phyloP scores from a whole-genome alignment of 441 rosid species.

The Eutrema salsugineum region DNA sequence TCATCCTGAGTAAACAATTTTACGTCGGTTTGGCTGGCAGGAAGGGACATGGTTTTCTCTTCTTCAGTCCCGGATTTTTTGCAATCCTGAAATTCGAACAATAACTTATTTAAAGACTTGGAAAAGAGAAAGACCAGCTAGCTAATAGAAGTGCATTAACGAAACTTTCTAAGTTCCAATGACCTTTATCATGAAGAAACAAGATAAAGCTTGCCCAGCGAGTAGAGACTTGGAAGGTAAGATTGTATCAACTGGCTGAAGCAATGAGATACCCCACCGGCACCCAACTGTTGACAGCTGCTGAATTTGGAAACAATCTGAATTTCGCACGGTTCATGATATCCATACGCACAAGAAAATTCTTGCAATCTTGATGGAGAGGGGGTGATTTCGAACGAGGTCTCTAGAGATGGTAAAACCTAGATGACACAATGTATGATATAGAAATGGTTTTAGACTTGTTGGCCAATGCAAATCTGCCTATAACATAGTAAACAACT shows the following conservation, averaged over 20 bases:
- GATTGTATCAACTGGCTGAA: conserved; percentile 65
- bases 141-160: not conserved
- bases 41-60: conserved; percentile 35
- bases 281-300: conserved; percentile 81
- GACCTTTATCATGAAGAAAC: conserved; percentile 89
- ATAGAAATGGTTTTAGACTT: conserved; percentile 13
- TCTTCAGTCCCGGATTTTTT: conserved; percentile 38
- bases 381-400: conserved; percentile 76
- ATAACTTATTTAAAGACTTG: not conserved
- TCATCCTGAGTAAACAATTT: conserved; percentile 47
- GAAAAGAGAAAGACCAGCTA: not conserved
- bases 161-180: conserved; percentile 4
- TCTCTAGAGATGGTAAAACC: conserved; percentile 91
- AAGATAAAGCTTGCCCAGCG: conserved; percentile 83
- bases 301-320: conserved; percentile 66
- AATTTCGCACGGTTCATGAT: conserved; percentile 66
- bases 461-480: conserved; percentile 10
- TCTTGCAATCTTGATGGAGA: conserved; percentile 81
- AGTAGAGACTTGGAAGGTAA: conserved; percentile 61
- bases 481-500: not conserved
- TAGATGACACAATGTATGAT: conserved; percentile 29
- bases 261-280: conserved; percentile 85
- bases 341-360: conserved; percentile 88
- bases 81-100: conserved; percentile 46
- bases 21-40: conserved; percentile 44